phyloP scores from a whole-genome alignment of 257 asterid genomes.

The Solanum acaule region DNA sequence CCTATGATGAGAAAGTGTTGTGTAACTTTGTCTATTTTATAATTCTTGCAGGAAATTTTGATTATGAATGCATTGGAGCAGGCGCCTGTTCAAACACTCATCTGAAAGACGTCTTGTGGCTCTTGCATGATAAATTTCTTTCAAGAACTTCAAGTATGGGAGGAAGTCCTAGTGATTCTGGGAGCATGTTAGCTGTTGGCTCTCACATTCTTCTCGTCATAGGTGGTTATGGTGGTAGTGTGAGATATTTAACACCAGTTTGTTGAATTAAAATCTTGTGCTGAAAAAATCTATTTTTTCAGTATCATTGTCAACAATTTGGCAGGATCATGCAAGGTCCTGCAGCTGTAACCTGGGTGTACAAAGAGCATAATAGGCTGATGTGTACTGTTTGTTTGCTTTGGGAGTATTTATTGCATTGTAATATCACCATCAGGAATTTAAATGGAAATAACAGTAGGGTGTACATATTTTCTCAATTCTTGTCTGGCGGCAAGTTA shows the following conservation, averaged over 20 bases:
- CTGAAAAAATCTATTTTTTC: background rate
- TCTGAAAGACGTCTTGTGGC: background rate
- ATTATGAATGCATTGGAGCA: background rate
- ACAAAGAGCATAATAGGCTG: background rate
- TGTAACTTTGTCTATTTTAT: background rate
- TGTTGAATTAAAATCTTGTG: background rate
- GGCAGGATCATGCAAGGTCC: background rate
- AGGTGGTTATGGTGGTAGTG: background rate
- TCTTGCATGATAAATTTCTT: background rate
- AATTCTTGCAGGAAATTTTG: background rate
- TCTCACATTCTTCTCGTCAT: background rate
- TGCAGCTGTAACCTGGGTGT: background rate
- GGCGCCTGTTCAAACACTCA: background rate
- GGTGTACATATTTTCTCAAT: slow-evolving; percentile 8
- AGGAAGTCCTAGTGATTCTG: background rate
- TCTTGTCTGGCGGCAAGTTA: background rate
- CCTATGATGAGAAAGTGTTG: background rate
- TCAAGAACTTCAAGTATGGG: background rate
- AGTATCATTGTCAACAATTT: background rate
- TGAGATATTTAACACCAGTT: background rate
- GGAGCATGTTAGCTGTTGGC: background rate
- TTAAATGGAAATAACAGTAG: background rate
- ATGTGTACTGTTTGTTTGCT: slow-evolving; percentile 4
- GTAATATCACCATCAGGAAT: slow-evolving; percentile 2
- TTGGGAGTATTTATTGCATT: slow-evolving; percentile 4